Percentiles rank a stretch among this genome's conserved stretches.
phyloP scores from a whole-genome alignment of 2,329 filamentous ascomycete species.

The Curvularia sp. region DNA sequence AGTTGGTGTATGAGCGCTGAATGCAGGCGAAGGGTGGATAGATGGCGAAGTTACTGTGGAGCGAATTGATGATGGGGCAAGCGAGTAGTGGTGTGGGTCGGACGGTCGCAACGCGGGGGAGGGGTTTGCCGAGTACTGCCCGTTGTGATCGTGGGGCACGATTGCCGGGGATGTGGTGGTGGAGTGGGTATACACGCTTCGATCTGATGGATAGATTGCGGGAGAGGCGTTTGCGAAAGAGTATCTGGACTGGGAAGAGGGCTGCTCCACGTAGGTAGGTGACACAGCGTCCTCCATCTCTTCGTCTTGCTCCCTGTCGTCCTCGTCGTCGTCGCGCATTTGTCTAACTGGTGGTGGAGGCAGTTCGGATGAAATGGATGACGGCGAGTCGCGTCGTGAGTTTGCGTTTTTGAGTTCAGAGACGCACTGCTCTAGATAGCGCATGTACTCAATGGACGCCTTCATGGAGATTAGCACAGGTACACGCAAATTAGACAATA shows the following conservation, averaged over 20 bases:
- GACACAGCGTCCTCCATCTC: conserved; percentile 51
- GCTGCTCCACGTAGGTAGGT: conserved; percentile 31
- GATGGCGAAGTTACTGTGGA: conserved; percentile 47
- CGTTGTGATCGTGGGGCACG: conserved; percentile 53
- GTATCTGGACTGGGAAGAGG: conserved; percentile 27
- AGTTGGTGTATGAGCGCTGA: conserved; percentile 53
- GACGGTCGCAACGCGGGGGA: conserved; percentile 50
- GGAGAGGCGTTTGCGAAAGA: conserved; percentile 44
- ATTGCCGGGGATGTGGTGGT: conserved; percentile 52
- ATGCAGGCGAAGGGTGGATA: conserved; percentile 46
- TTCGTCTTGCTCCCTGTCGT: conserved; percentile 59
- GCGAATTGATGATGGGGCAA: conserved; percentile 52
- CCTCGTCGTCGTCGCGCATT: conserved; percentile 51
- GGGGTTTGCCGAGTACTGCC: conserved; percentile 55
- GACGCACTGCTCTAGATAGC: conserved; percentile 91
- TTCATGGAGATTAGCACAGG: conserved; percentile 48
- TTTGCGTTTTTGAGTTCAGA: conserved; percentile 70
- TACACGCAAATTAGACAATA: too few species aligned
- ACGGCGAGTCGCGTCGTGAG: conserved; percentile 38
- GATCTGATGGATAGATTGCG: conserved; percentile 49
- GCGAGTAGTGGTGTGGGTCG: conserved; percentile 58
- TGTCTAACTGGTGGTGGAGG: conserved; percentile 28
- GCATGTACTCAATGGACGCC: conserved; percentile 96
- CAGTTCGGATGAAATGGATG: conserved; percentile 36
- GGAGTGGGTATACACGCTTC: conserved; percentile 44